Base-by-base conservation (phyloP, 2,329 filamentous ascomycete genomes). In the Alternaria novae-zelandiae region DNA sequence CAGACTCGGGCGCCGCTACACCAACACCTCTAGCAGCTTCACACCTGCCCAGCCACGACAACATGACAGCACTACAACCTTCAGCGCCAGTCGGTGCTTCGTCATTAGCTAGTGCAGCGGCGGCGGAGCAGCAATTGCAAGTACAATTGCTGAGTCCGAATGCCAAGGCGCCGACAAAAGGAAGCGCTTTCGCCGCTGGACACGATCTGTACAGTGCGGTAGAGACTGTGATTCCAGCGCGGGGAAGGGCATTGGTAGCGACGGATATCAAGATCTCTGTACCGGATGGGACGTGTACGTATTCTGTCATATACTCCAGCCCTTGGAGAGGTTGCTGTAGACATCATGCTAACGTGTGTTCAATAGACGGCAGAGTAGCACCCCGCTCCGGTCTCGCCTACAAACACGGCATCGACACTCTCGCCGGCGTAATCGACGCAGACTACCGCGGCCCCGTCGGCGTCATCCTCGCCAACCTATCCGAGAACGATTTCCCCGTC, bases 361-460 rank as follows among this genome's bases (percentile, higher is more conserved):
- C 9, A 20, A 26, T 67, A 95, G 93, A 98, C 79, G 95, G 95
- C 70, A 91, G 94, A 61, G 89, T 97, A 59, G 94, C 94, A 4
- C 94, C 94, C 10, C 91, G 94, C 69, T 96, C 92, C n/a, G 94
- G 94, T 51, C 90, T 97, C 36, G 95, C 95, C 3, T 86, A 90
- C 64, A 99, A 99, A 84, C 89, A 98, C 83, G 96, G 94, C 82
- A 98, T 99, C 79, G 94, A 97, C 80, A 96, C 92, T 0, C 94
- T 96, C 66, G 96, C 96, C 0, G 96, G 96, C 58, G 96, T 99
- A 68, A 98, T 99, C 74, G 96, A 99, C 81, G 94, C 95, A 32
- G 96, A 99, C 82, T 99, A 99, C 84, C 88, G 96, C 36, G 96
- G 96, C 20, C 92, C 92, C 71, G 91, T 99, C 74, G 97, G 96